phyloP scores from a whole-genome alignment of 345 rosid species.

The Hibiscus mutabilis region DNA sequence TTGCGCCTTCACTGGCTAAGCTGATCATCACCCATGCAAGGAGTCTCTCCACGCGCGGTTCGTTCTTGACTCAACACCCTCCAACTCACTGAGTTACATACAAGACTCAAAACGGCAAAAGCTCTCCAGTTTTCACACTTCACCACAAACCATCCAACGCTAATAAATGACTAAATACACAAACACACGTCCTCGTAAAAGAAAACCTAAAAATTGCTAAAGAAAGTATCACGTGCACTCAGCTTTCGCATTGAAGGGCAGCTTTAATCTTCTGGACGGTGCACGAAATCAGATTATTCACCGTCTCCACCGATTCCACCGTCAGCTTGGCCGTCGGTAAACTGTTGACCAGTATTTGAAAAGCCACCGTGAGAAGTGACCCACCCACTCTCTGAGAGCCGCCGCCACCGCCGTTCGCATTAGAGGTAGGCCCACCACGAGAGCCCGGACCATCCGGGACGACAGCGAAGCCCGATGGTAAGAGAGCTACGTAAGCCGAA shows the following conservation, averaged over 20 bases:
- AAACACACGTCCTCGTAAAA: slow-evolving; percentile 1
- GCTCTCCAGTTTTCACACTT: not conserved
- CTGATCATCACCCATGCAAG: slow-evolving; percentile 31
- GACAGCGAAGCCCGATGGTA: slow-evolving; percentile 89
- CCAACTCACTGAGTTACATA: slow-evolving; percentile 5
- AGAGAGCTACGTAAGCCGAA: slow-evolving; percentile 85
- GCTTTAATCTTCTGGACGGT: slow-evolving; percentile 89
- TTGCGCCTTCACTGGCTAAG: not conserved
- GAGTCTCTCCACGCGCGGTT: slow-evolving; percentile 76
- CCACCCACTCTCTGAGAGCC: slow-evolving; percentile 52
- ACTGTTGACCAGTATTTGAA: slow-evolving; percentile 91
- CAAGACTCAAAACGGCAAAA: not conserved
- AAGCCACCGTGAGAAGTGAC: slow-evolving; percentile 89
- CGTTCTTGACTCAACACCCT: slow-evolving; percentile 99
- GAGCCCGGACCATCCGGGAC: slow-evolving; percentile 59
- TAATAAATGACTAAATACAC: slow-evolving; percentile 5
- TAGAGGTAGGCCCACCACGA: slow-evolving; percentile 20
- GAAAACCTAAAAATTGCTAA: not conserved
- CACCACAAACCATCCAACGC: not conserved
- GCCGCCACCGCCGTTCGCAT: slow-evolving; percentile 13
- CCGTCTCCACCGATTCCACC: slow-evolving; percentile 95
- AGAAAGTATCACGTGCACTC: slow-evolving; percentile 11
- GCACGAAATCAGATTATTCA: slow-evolving; percentile 84
- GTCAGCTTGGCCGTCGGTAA: slow-evolving; percentile 91
- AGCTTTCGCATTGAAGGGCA: slow-evolving; percentile 73